Base-by-base conservation (phyloP, 768 basidiomycete species). In the Amanita rimosa region DNA sequence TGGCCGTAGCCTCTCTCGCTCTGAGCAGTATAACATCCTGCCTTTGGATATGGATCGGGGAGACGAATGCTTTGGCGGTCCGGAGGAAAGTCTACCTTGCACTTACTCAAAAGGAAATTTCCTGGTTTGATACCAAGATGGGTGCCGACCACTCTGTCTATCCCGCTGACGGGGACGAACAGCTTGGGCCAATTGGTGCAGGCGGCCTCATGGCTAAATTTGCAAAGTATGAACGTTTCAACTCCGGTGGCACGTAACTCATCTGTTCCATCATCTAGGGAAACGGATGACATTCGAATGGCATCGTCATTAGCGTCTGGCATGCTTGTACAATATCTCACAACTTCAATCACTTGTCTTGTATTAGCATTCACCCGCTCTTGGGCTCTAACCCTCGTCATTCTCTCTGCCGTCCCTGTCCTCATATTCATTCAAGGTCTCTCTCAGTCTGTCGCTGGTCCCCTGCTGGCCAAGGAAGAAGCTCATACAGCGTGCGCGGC, bases 191-290 rank as follows among this genome's bases (percentile, higher is more conserved):
- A 34, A 67, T 83, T 42, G 88, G 89, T 52, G 90, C 91, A 44
- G 91, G 85, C 52, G 93, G 92, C 17, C 70, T 96, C 38, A 94
- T 95, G 92, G 83, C 89, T 47, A 88, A 91, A 60, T 97, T 96
- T 62, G 77, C 85, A 29, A 80, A 81, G 91, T 89, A 49, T 44
- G 66, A 59, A 24, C 19, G 9, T 29, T 29, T 33, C 4, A 4
- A 26, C 46, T 49, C 33, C 7, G 5, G 29, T 17, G 6, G 29
- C n/a, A 27, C 13, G 6, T 8, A 27, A 16, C 38, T 40, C 29
- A 43, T 13, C 49, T 4, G 58, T 21, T 10, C 16, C 6, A 6
- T 13, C 21, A 14, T 10, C 13, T 22, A 98, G 93, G 54, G 95
- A 97, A 65, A 96, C 94, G 6, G 92, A 97, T 64, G 89, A 96